phyloP scores from a whole-genome alignment of 2,329 filamentous ascomycete genomes.

The Pseudonectria buxi region DNA sequence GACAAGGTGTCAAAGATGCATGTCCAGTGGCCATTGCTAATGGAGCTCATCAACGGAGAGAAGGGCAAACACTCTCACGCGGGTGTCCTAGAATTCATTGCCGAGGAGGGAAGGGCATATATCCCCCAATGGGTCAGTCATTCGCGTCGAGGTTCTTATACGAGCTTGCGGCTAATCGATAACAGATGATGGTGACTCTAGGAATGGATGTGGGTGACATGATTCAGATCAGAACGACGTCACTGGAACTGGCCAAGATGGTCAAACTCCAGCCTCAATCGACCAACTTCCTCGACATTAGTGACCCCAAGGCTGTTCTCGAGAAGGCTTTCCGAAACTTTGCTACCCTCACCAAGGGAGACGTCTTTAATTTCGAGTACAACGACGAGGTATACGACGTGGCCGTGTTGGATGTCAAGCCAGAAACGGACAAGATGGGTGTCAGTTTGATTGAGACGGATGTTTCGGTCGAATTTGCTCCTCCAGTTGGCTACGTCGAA shows the following conservation, averaged over 20 bases:
- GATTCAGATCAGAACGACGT: slow-evolving; percentile 90
- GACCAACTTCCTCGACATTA: slow-evolving; percentile 89
- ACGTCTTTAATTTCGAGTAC: slow-evolving; percentile 94
- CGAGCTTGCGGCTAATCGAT: slow-evolving; percentile 13
- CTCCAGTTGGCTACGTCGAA: slow-evolving; percentile 91
- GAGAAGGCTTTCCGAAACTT: slow-evolving; percentile 97
- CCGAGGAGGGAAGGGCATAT: slow-evolving; percentile 94
- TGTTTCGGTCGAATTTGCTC: slow-evolving; percentile 90
- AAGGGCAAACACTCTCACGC: slow-evolving; percentile 78
- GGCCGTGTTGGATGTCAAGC: slow-evolving; percentile 89
- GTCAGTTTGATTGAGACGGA: slow-evolving; percentile 97
- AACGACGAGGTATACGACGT: slow-evolving; percentile 93
- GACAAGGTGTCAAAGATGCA: slow-evolving; percentile 95
- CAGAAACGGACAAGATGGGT: slow-evolving; percentile 71
- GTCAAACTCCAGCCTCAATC: slow-evolving; percentile 97
- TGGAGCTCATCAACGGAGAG: slow-evolving; percentile 88
- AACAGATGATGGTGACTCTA: slow-evolving; percentile 87
- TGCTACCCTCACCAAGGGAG: slow-evolving; percentile 84
- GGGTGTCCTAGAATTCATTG: slow-evolving; percentile 94
- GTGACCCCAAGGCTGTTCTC: slow-evolving; percentile 91
- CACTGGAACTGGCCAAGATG: slow-evolving; percentile 79
- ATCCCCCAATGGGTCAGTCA: slow-evolving; percentile 80
- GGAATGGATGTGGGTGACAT: slow-evolving; percentile 87
- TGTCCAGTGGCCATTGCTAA: slow-evolving; percentile 94
- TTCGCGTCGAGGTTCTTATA: background rate